Base-by-base conservation (phyloP, 495 filamentous ascomycete genomes). In the Daldinia decipiens region DNA sequence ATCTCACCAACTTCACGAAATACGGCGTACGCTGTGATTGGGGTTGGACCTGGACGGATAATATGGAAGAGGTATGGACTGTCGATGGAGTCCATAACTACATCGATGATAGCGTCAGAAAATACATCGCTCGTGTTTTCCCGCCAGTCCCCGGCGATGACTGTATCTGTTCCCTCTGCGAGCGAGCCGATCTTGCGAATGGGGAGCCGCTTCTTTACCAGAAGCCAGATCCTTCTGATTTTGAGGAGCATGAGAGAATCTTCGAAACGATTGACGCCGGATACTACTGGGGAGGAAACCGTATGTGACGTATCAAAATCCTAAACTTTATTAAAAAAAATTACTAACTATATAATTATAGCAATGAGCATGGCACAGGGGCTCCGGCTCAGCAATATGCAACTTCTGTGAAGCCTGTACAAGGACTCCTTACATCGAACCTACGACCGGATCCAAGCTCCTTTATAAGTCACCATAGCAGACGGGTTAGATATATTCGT, bases 51-150 rank as follows among this genome's bases (percentile, higher is more conserved):
- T 62, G 59, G 59, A 21, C 60, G 1, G 0, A 39, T 6, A 2
- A 9, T 6, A 5, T 63, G 0, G 19, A 63, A 21, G 60, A 63
- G 50, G 47, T 63, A 2, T 63, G 31, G 45, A 3, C 11, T 6
- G 11, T 15, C n/a, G 53, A 56, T 11, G 1, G 1, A 7, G 9
- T 32, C 26, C 2, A 11, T 0, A 32, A 55, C 15, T 26, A 6
- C 2, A 5, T 55, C 1, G 52, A 32, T 5, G 0, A 19, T 5
- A 17, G 2, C 5, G 4, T 8, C 7, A 19, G 2, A 17, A 7
- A 1, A 3, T 15, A 55, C 3, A 0, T 56, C 1, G 7, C 15
- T 11, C 53, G 53, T 9, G n/a, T 56, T 4, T 56, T 38, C 31
- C 53, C 53, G 1, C 7, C 53, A 1, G 12, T 17, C 29, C 53